phyloP scores from a whole-genome alignment of 495 filamentous ascomycete genomes.

The Aspergillus saccharolyticus region DNA sequence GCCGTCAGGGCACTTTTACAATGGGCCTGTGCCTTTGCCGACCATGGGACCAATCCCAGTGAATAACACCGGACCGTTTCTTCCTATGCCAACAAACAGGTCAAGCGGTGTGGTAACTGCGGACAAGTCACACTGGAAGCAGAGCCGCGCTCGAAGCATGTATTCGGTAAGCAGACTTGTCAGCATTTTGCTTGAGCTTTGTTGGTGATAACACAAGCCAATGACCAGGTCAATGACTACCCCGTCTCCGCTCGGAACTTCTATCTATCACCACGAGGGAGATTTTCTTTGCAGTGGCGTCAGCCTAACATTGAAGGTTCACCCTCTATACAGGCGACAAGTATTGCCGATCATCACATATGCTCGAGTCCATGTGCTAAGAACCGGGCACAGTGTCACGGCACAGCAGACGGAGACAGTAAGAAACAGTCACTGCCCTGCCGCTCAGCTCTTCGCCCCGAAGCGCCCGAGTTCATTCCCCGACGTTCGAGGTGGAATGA shows the following conservation, averaged over 20 bases:
- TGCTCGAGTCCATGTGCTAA: background rate
- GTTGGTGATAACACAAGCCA: background rate
- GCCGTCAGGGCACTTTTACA: background rate
- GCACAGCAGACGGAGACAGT: background rate
- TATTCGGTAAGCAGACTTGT: slow-evolving; percentile 10
- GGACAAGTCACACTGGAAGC: too few species aligned
- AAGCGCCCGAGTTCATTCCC: background rate
- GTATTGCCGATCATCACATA: background rate
- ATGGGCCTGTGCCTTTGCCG: background rate
- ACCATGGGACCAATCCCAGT: background rate
- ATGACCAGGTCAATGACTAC: background rate
- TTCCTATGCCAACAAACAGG: slow-evolving; percentile 7
- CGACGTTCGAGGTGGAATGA: background rate
- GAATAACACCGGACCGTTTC: background rate
- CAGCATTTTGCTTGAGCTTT: background rate
- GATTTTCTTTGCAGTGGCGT: too few species aligned
- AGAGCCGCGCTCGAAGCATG: too few species aligned
- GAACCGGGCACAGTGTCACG: background rate
- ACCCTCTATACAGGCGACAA: too few species aligned
- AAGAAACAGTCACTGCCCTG: background rate
- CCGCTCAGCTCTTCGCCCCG: background rate
- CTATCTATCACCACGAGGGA: too few species aligned
- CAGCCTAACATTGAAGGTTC: too few species aligned
- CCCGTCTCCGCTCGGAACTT: too few species aligned
- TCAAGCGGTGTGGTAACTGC: too few species aligned